Conservation (phyloP, 2,329 filamentous ascomycete species). For the Ascochyta rabiei region DNA sequence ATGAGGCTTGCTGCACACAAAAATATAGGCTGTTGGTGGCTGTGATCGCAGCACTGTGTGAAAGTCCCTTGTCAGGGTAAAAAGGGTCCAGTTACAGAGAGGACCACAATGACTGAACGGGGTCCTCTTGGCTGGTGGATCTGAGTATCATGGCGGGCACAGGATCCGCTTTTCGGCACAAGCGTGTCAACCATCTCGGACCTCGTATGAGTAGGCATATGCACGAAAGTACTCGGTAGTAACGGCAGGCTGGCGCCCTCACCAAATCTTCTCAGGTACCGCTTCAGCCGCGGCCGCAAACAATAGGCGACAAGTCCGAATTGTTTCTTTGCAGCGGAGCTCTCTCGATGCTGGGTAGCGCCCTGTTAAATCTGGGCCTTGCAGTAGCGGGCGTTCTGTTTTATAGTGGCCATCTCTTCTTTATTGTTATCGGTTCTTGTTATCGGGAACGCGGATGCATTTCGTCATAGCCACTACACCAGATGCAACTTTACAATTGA, state of each 20-base stretch:
- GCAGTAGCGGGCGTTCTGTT: not conserved
- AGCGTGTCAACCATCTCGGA: conserved; percentile 15
- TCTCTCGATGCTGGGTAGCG: not conserved
- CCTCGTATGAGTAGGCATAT: not conserved
- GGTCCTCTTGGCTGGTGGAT: conserved; percentile 14
- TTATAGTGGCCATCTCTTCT: too few species aligned
- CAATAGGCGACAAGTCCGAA: not conserved
- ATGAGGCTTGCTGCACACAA: not conserved
- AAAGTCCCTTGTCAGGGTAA: not conserved
- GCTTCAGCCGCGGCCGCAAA: conserved; percentile 9
- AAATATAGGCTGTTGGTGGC: not conserved
- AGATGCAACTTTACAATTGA: too few species aligned
- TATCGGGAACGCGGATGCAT: too few species aligned
- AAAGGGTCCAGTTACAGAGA: conserved; percentile 2
- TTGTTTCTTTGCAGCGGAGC: not conserved
- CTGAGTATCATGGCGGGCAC: not conserved
- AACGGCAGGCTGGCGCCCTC: not conserved
- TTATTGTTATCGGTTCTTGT: too few species aligned
- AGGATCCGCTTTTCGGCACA: conserved; percentile 7
- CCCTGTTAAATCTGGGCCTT: not conserved
- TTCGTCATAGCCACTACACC: too few species aligned
- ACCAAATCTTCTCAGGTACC: not conserved
- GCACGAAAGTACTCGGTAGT: conserved; percentile 2
- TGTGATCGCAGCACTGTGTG: not conserved
- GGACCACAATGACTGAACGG: conserved; percentile 2